Evolutionary conservation across 1,284 basidiomycete genomes (phyloP), one percentile per base, ranked within the genome.

Genomic region (Ceratobasidium sp.): DNA sequence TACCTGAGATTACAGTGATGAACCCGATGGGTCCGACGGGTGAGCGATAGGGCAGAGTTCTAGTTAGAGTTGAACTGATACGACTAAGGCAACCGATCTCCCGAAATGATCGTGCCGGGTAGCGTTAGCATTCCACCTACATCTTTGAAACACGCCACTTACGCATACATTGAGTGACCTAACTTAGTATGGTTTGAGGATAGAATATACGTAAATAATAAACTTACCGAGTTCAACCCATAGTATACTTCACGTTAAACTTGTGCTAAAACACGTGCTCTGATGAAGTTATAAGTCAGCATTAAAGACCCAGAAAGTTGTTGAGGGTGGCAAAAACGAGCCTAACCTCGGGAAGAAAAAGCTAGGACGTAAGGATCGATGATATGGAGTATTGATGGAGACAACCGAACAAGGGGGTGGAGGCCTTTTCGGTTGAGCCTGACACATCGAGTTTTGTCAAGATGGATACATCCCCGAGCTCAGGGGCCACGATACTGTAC

Each of bases 11-110:
- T 20, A 3, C 6, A n/a, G 5, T n/a, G 5, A 5, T 9, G n/a
- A 23, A 23, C 23, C 52, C 20, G 52, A 54, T 54, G 5, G 23
- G 23, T 23, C 20, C 52, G 20, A 54, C 52, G 52, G 5, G n/a
- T n/a, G n/a, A 54, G 23, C 52, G 52, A 23, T n/a, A 54, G 52
- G 52, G n/a, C n/a, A 54, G 52, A 54, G n/a, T n/a, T n/a, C 52
- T 54, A n/a, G 52, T 54, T 54, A 23, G 52, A 17, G 17, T 54
- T n/a, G n/a, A 7, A 54, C 15, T n/a, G n/a, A 10, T 23, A n/a
- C 10, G 50, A n/a, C n/a, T 13, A 20, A n/a, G 50, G 50, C 17
- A 52, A 10, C n/a, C n/a, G n/a, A 54, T n/a, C n/a, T 3, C 9
- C 17, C 52, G 20, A n/a, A 54, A n/a, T n/a, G n/a, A 54, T 17